Conservation (phyloP, 108 stramenopile species). For the Cyclotella distinguenda region DNA sequence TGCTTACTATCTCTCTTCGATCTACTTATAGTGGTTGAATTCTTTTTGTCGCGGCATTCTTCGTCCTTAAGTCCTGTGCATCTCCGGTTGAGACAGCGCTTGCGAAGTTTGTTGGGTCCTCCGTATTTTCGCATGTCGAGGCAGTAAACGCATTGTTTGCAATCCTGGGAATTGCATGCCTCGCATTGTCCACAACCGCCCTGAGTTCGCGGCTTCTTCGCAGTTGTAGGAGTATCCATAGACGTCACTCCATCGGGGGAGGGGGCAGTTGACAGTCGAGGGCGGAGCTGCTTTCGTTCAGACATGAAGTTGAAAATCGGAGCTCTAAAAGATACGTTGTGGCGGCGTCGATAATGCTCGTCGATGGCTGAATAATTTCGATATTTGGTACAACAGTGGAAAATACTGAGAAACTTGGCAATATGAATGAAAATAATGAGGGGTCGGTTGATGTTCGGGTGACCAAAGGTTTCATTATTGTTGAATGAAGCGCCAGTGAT, state of each 20-base stretch:
- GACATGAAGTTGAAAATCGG: too few species aligned
- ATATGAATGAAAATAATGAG: too few species aligned
- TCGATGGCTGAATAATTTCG: too few species aligned
- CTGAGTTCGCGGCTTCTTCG: not conserved
- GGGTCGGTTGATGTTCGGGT: too few species aligned
- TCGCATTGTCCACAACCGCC: slow-evolving; percentile 9
- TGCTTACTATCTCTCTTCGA: slow-evolving; percentile 3
- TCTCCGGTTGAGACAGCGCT: slow-evolving; percentile 4
- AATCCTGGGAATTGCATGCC: slow-evolving; percentile 3
- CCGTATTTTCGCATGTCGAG: slow-evolving; percentile 18
- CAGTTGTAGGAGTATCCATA: too few species aligned
- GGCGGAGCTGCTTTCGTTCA: not conserved
- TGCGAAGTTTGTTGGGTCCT: slow-evolving; percentile 12
- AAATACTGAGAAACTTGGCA: too few species aligned
- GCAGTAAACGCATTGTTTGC: slow-evolving; percentile 18
- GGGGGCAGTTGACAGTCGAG: not conserved
- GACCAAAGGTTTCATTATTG: too few species aligned
- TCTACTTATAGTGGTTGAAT: not conserved
- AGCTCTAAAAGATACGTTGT: too few species aligned
- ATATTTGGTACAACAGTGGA: too few species aligned
- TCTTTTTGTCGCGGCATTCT: not conserved
- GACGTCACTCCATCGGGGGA: not conserved
- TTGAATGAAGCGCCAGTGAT: too few species aligned
- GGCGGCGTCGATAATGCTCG: too few species aligned
- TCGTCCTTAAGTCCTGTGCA: not conserved